A percentile compares a stretch with the other conserved stretches of the same genome.
These are phyloP conservation scores for Patellifolia procumbens DNA, from an alignment of 179 eudicot species.

Conservation along the genomic window DNA sequence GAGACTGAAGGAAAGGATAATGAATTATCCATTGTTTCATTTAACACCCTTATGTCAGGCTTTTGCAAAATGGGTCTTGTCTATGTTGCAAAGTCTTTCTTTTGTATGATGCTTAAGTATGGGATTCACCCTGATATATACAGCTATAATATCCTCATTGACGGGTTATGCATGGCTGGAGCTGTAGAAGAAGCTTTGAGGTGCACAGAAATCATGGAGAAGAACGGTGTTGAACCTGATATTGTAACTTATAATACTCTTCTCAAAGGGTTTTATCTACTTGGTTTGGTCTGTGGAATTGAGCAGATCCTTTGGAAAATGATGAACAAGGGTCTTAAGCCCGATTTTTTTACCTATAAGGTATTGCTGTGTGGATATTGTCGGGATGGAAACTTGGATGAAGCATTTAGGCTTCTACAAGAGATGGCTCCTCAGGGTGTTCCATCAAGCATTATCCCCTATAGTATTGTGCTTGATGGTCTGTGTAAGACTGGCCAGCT, in stretches of 20 bases:
- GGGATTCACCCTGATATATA: conserved; percentile 75
- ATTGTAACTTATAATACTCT: conserved; percentile 74
- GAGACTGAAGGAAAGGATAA: conserved; percentile 38
- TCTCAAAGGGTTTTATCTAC: conserved; percentile 66
- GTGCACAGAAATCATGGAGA: conserved; percentile 62
- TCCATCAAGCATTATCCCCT: conserved; percentile 44
- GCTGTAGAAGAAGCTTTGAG: conserved; percentile 77
- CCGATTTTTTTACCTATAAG: conserved; percentile 50
- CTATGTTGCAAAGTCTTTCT: conserved; percentile 70
- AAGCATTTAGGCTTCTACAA: conserved; percentile 51
- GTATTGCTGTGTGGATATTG: conserved; percentile 68
- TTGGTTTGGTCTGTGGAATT: conserved; percentile 54
- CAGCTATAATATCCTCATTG: conserved; percentile 77
- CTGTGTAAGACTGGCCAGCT: conserved; percentile 64
- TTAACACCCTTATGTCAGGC: conserved; percentile 67
- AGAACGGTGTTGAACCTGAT: conserved; percentile 69
- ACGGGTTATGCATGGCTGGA: conserved; percentile 70
- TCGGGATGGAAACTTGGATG: conserved; percentile 52
- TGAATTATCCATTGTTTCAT: conserved; percentile 44
- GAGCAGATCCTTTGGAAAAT: conserved; percentile 43
- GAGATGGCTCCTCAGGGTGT: conserved; percentile 66
- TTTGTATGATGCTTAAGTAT: conserved; percentile 69
- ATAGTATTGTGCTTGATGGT: conserved; percentile 57
- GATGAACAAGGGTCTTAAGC: conserved; percentile 50
- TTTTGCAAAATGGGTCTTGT: conserved; percentile 66